Evolutionary conservation across 169 alveolate genomes (phyloP), one percentile per base, ranked within the genome.

Genomic region (Perkinsus marinus): DNA sequence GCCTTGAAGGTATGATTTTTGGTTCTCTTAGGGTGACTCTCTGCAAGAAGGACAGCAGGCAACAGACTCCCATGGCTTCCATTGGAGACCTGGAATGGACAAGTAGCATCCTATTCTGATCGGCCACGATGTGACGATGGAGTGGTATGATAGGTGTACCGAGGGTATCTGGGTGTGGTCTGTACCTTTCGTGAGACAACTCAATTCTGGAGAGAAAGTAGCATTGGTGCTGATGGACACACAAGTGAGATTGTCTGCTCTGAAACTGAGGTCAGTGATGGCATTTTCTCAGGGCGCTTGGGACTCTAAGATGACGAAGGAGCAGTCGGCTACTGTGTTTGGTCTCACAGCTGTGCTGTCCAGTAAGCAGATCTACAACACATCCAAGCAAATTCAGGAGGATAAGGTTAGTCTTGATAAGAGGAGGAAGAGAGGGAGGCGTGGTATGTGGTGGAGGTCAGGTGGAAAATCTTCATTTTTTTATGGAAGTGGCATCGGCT

Each of bases 111-210:
- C 26, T 43, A 17, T 0, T 57, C 26, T 57, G 79, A 57, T 16
- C n/a, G n/a, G 79, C 9, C 34, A 2, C 7, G 34, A 57, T 5
- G 79, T 13, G 36, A 39, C 36, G 68, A 26, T 39, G 91, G 26
- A 38, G 37, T 37, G 91, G 37, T 16, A 90, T 30, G n/a, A n/a
- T 22, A 39, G 91, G 91, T 90, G 91, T 43, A 90, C 91, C 30
- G 91, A 90, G 69, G 91, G 91, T 34, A 90, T 90, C n/a, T 90
- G 91, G 91, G 46, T 90, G 2, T 90, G 91, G 91, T 47, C 91
- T 13, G 19, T n/a, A 37, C 91, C 91, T 68, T 90, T 90, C n/a
- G 34, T 90, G 39, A 90, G 57, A 26, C 34, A 43, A 6, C 43
- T 90, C 26, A 39, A 43, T 30, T 30, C 57, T 0, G 57, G 41